These are phyloP conservation scores for Symmetrospora coprosmae DNA, from an alignment of 768 basidiomycete genomes.

Conservation along the genomic window DNA sequence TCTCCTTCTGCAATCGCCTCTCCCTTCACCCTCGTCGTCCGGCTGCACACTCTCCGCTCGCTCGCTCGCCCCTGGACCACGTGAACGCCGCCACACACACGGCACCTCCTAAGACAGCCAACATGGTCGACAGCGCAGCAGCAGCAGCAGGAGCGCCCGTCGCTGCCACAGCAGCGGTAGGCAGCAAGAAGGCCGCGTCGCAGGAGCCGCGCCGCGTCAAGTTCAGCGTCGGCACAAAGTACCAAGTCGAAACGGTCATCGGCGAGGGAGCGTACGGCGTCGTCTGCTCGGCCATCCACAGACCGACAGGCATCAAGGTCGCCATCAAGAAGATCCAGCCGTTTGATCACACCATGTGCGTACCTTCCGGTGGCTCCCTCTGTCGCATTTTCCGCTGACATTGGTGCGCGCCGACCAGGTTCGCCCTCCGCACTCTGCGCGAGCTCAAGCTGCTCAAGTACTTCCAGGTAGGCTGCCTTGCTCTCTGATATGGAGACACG, in stretches of 20 bases:
- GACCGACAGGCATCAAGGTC: constrained; percentile 64
- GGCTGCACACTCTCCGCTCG: not conserved
- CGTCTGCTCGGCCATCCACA: constrained; percentile 44
- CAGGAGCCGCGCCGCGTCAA: not conserved
- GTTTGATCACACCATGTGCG: constrained; percentile 55
- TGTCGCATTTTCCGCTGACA: too few relatives aligned
- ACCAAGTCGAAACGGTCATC: constrained; percentile 11
- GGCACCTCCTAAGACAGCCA: not conserved
- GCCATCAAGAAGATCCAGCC: constrained; percentile 94
- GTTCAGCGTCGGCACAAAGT: constrained; percentile 9
- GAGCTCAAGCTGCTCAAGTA: constrained; percentile 88
- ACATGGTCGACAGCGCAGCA: not conserved
- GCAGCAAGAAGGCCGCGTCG: not conserved
- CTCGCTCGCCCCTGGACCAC: not conserved
- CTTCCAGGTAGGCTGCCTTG: constrained; percentile 32
- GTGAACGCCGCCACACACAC: not conserved
- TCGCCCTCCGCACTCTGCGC: constrained; percentile 53
- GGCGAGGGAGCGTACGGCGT: constrained; percentile 89
- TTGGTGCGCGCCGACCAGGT: not conserved
- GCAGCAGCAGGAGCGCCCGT: not conserved
- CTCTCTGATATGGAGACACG: not conserved
- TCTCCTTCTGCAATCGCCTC: too few relatives aligned
- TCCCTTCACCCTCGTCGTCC: not conserved
- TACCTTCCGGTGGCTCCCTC: too few relatives aligned
- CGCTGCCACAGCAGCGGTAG: not conserved